These are phyloP conservation scores for Fonsecaea erecta DNA, from an alignment of 2,329 filamentous ascomycete genomes.

Conservation along the genomic window DNA sequence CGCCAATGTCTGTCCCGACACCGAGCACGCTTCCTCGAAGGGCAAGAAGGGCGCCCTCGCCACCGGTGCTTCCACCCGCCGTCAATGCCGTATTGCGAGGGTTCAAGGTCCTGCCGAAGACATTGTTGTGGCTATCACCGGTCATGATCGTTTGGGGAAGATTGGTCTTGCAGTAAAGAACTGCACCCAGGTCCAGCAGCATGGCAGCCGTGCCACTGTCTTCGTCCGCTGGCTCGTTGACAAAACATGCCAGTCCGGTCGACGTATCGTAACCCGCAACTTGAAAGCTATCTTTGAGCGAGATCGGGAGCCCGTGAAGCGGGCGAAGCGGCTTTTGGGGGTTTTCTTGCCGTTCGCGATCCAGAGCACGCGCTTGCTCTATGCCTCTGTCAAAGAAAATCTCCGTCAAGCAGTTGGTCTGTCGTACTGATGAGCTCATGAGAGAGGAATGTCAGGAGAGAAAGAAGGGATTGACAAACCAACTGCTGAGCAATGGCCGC, in stretches of 20 bases:
- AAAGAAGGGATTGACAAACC: slow-evolving; percentile 55
- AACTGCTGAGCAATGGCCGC: slow-evolving; percentile 48
- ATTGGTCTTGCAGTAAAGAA: slow-evolving; percentile 59
- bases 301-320: slow-evolving; percentile 28
- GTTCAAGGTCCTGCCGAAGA: slow-evolving; percentile 65
- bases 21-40: slow-evolving; percentile 64
- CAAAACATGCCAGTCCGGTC: slow-evolving; percentile 38
- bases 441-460: not conserved
- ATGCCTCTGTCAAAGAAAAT: slow-evolving; percentile 53
- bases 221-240: slow-evolving; percentile 36
- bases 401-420: slow-evolving; percentile 46
- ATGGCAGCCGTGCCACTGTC: slow-evolving; percentile 35
- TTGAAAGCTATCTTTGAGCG: slow-evolving; percentile 38
- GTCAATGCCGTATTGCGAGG: slow-evolving; percentile 64
- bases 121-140: slow-evolving; percentile 60
- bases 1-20: slow-evolving; percentile 64
- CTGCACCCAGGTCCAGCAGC: slow-evolving; percentile 48
- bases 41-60: slow-evolving; percentile 64
- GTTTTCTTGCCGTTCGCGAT: slow-evolving; percentile 45
- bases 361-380: slow-evolving; percentile 63
- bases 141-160: slow-evolving; percentile 56
- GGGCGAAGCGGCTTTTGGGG: slow-evolving; percentile 50
- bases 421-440: not conserved
- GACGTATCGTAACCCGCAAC: slow-evolving; percentile 40
- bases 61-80: slow-evolving; percentile 68